Evolutionary conservation across 1,284 basidiomycete species (phyloP).

Genomic region (Rhodotorula sp.): DNA sequence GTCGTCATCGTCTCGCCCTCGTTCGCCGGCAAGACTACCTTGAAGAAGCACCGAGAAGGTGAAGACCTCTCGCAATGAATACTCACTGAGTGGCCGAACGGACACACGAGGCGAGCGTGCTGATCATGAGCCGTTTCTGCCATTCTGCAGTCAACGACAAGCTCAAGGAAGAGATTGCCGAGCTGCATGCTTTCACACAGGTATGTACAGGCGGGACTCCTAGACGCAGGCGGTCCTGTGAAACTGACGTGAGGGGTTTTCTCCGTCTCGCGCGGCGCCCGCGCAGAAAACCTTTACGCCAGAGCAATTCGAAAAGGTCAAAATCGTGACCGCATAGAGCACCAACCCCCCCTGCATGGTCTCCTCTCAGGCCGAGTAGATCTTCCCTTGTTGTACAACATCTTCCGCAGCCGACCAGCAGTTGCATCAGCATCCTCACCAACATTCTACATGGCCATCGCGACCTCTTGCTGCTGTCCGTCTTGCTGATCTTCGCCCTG

Average conservation of each 20-base stretch:
- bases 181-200: conserved; percentile 52
- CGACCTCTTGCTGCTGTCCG: no score
- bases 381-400: no score
- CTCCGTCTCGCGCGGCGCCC: background rate
- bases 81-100: no score
- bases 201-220: conserved; percentile 2
- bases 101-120: background rate
- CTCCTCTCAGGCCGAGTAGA: no score
- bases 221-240: background rate
- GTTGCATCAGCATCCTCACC: no score
- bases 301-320: conserved; percentile 37
- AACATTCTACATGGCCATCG: no score
- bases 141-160: conserved; percentile 48
- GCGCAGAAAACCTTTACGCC: conserved; percentile 38
- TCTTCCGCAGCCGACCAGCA: no score
- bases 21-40: conserved; percentile 43
- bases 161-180: conserved; percentile 51
- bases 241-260: no score
- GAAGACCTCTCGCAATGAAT: background rate
- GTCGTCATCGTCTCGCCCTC: conserved; percentile 45
- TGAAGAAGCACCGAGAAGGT: conserved; percentile 45
- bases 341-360: no score
- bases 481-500: no score
- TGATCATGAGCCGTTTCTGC: background rate
- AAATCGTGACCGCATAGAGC: conserved; percentile 13